A percentile compares a stretch with the other conserved stretches of the same genome.
Evolutionary conservation across 2,329 filamentous ascomycete species (phyloP).

Genomic region (Epichloe glyceriae): DNA sequence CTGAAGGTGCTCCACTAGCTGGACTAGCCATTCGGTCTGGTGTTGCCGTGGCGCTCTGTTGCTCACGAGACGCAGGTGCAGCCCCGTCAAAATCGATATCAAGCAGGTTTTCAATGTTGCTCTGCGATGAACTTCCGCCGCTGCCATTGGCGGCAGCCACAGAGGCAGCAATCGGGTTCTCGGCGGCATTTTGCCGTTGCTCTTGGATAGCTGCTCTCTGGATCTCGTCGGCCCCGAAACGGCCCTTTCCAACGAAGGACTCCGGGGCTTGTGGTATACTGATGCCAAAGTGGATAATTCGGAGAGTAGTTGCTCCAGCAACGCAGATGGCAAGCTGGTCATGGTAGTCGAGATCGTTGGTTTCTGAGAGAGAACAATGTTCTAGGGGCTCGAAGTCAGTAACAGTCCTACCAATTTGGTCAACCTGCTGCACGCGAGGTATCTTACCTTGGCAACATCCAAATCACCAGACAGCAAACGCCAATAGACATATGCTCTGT

Average conservation of each 20-base stretch:
- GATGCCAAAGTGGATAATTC: constrained; percentile 93
- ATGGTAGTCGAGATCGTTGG: constrained; percentile 92
- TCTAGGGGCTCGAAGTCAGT: constrained; percentile 27
- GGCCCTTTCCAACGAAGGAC: constrained; percentile 93
- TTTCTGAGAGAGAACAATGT: constrained; percentile 84
- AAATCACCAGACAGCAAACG: constrained; percentile 85
- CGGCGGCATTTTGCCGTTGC: constrained; percentile 78
- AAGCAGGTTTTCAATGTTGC: constrained; percentile 84
- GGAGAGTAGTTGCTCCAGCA: constrained; percentile 79
- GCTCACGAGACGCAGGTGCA: constrained; percentile 73
- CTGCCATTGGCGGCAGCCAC: constrained; percentile 57
- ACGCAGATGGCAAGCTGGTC: constrained; percentile 66
- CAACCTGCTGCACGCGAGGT: too few species aligned
- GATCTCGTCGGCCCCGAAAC: constrained; percentile 86
- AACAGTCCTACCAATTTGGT: background rate
- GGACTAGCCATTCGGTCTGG: constrained; percentile 59
- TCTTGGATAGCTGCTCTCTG: constrained; percentile 95
- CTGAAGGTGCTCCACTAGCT: constrained; percentile 25
- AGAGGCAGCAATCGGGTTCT: constrained; percentile 86
- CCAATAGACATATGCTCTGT: constrained; percentile 98
- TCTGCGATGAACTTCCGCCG: constrained; percentile 41
- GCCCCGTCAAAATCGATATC: constrained; percentile 95
- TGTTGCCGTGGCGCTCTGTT: constrained; percentile 41
- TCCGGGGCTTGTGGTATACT: constrained; percentile 98
- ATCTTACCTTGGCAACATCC: constrained; percentile 65